Percentiles rank a stretch among this genome's conserved stretches.
These are phyloP conservation scores for Colletotrichum kahawae DNA, from an alignment of 2,329 filamentous ascomycete species.

Conservation along the genomic window DNA sequence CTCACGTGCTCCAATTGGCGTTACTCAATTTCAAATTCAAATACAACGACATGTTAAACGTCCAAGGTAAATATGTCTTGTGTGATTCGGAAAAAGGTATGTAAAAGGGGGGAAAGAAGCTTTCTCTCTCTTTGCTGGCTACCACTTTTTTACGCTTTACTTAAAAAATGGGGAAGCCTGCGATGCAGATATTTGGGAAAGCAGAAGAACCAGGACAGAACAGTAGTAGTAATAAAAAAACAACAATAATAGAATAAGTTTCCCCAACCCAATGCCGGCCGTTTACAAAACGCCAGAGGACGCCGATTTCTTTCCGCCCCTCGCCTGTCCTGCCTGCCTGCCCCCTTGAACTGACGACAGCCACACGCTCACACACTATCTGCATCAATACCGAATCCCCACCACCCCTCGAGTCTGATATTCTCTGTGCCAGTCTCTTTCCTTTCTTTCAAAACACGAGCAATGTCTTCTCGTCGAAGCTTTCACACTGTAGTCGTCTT, in stretches of 20 bases:
- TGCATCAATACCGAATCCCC: background rate
- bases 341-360: background rate
- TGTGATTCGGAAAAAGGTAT: background rate
- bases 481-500: background rate
- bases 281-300: constrained; percentile 16
- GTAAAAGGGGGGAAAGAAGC: background rate
- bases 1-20: background rate
- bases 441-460: background rate
- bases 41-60: background rate
- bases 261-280: constrained; percentile 16
- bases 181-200: constrained; percentile 1
- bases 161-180: background rate
- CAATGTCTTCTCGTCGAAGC: background rate
- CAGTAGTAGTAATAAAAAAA: background rate
- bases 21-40: background rate
- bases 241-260: background rate
- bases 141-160: constrained; percentile 4
- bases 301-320: background rate
- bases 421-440: background rate
- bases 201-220: background rate
- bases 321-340: background rate
- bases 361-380: background rate
- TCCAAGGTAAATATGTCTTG: background rate
- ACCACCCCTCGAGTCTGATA: background rate
- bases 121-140: background rate